phyloP scores from a whole-genome alignment of 1,139 yeast genomes.

The Yamadazyma sp. region DNA sequence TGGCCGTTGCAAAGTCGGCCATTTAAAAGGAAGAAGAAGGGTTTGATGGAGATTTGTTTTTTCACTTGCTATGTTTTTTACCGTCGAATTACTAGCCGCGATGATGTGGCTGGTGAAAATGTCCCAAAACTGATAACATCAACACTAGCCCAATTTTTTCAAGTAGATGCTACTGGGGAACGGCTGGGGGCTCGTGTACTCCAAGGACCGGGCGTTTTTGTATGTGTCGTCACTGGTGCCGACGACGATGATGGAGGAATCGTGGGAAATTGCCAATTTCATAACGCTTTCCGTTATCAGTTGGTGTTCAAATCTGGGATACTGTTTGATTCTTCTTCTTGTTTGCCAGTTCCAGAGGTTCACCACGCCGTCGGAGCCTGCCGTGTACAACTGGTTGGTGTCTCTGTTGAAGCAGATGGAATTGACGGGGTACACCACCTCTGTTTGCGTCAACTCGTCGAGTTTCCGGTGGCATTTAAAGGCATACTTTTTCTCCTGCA shows the following conservation, averaged over 20 bases:
- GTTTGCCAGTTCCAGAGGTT: slow-evolving; percentile 76
- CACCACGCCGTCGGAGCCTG: slow-evolving; percentile 76
- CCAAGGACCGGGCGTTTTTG: slow-evolving; percentile 24
- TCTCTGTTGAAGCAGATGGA: slow-evolving; percentile 55
- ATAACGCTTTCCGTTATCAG: slow-evolving; percentile 40
- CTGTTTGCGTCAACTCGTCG: slow-evolving; percentile 46
- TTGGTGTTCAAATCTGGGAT: slow-evolving; percentile 39
- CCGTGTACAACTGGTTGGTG: slow-evolving; percentile 60
- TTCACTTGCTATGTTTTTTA: neutral
- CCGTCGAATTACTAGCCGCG: neutral
- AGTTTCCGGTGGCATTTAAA: slow-evolving; percentile 75
- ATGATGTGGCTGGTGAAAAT: slow-evolving; percentile 2
- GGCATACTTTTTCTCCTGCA: slow-evolving; percentile 57
- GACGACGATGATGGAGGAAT: slow-evolving; percentile 46
- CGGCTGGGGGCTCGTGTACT: slow-evolving; percentile 10
- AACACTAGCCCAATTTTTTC: neutral
- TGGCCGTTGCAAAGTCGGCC: slow-evolving; percentile 18
- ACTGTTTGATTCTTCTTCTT: slow-evolving; percentile 61
- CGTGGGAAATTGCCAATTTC: slow-evolving; percentile 42
- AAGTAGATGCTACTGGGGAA: slow-evolving; percentile 16
- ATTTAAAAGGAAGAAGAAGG: too few species aligned
- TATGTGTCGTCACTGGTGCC: slow-evolving; percentile 66
- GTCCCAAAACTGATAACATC: too few species aligned
- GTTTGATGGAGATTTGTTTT: neutral
- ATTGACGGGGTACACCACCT: slow-evolving; percentile 77